A percentile compares a stretch with the other conserved stretches of the same genome.
Evolutionary conservation across 108 stramenopile genomes (phyloP).

Genomic region (Cyclotella cryptica): DNA sequence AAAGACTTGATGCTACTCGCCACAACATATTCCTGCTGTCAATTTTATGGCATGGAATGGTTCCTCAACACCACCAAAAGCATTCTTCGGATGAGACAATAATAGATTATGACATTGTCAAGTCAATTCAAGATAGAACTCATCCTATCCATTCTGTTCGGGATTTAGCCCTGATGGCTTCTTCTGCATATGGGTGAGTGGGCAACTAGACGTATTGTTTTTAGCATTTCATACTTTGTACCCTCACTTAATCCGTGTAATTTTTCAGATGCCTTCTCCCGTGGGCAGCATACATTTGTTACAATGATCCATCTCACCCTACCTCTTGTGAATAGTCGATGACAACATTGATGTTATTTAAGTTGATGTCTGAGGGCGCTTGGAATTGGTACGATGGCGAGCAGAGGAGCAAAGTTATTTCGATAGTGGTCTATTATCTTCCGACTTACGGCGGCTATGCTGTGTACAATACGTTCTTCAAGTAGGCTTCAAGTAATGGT

Average conservation of each 20-base stretch:
- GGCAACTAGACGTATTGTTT: no score
- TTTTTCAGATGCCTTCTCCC: slow-evolving; percentile 16
- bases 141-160: slow-evolving; percentile 37
- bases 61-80: slow-evolving; percentile 6
- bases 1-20: slow-evolving; percentile 28
- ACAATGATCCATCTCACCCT: slow-evolving; percentile 28
- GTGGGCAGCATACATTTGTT: slow-evolving; percentile 27
- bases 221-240: no score
- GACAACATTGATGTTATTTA: slow-evolving; percentile 24
- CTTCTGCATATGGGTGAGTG: slow-evolving; percentile 30
- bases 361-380: not conserved
- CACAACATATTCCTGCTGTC: slow-evolving; percentile 17
- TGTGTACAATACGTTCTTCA: slow-evolving; percentile 30
- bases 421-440: slow-evolving; percentile 22
- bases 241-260: no score
- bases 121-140: not conserved
- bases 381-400: slow-evolving; percentile 9
- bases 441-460: slow-evolving; percentile 31
- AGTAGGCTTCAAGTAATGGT: no score
- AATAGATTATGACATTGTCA: slow-evolving; percentile 13
- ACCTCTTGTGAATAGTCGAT: slow-evolving; percentile 18
- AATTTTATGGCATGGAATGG: slow-evolving; percentile 19
- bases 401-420: slow-evolving; percentile 10
- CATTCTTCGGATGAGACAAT: slow-evolving; percentile 19
- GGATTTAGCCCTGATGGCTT: slow-evolving; percentile 39